These are phyloP conservation scores for Sporothrix variecibatus DNA, from an alignment of 2,329 filamentous ascomycete species.

Conservation along the genomic window DNA sequence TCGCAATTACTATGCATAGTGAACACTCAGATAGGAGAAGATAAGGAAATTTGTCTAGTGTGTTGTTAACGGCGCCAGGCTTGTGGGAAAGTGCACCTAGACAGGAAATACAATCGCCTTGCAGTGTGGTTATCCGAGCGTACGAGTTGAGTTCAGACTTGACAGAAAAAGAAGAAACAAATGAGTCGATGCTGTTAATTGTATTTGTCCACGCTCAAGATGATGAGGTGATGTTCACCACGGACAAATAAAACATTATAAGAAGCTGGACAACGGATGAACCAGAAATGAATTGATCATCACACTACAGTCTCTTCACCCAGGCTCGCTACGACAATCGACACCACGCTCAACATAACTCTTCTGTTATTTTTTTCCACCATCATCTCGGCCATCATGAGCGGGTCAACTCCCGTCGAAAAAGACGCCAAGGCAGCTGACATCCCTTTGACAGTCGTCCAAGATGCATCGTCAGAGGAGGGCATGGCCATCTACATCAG, in stretches of 20 bases:
- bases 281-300: background rate
- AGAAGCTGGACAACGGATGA: background rate
- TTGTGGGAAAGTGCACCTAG: background rate
- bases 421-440: background rate
- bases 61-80: background rate
- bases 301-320: background rate
- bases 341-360: background rate
- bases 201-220: background rate
- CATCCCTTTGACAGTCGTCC: background rate
- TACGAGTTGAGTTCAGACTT: background rate
- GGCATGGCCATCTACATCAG: constrained; percentile 27
- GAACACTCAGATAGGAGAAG: background rate
- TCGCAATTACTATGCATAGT: background rate
- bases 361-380: background rate
- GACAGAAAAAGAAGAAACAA: background rate
- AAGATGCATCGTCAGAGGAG: constrained; percentile 9
- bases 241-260: background rate
- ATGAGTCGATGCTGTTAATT: background rate
- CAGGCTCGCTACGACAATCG: background rate
- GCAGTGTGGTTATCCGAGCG: background rate
- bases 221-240: background rate
- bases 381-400: background rate
- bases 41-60: background rate
- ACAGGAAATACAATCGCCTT: background rate
- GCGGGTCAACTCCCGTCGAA: background rate